Evolutionary conservation across 192 early-diverging fungal species (phyloP), one percentile per base, ranked within the genome.

Genomic region (Funneliformis geosporum): DNA sequence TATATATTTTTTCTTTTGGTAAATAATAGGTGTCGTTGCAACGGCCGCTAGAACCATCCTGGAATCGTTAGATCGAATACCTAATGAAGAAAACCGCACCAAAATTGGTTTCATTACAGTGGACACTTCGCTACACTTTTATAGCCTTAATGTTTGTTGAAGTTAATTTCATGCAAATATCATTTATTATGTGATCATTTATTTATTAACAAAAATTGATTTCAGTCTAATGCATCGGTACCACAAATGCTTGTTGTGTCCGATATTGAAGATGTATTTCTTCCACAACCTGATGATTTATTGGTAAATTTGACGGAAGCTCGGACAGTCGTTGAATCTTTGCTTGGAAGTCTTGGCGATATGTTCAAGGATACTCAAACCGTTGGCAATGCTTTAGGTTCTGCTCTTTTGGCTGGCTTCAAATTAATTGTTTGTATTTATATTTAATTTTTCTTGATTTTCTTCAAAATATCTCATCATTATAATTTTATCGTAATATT

Each of bases 181-280:
- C 44, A 12, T 25, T 33, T 27, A 28, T 75, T 8, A 72, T 9
- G 42, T 21, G 9, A 50, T 21, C 10, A 68, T 60, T 55, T 12
- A 74, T 28, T 7, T 39, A 23, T n/a, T 12, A 47, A 50, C 44
- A 27, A 25, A n/a, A 60, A 27, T 3, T 8, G 21, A 27, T 42
- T 42, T 23, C 78, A 87, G 75, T 60, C 89, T 9, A 80, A 84
- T 18, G 81, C 90, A 40, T 79, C 91, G 16, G 96, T 97, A 82
- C 96, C 97, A 25, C 96, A 98, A 83, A 96, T 98, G 94, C 84
- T 99, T 27, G 93, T 97, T 25, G 94, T 99, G 4, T 88, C 93
- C 5, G 97, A 99, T 82, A 78, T 96, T 14, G 96, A 98, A 25
- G 96, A 98, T 28, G 86, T 93, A 2, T 98, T 93, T 74, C 78